A percentile compares a stretch with the other conserved stretches of the same genome.
phyloP scores from a whole-genome alignment of 1,284 basidiomycete species.

The Apiotrichum sp. region DNA sequence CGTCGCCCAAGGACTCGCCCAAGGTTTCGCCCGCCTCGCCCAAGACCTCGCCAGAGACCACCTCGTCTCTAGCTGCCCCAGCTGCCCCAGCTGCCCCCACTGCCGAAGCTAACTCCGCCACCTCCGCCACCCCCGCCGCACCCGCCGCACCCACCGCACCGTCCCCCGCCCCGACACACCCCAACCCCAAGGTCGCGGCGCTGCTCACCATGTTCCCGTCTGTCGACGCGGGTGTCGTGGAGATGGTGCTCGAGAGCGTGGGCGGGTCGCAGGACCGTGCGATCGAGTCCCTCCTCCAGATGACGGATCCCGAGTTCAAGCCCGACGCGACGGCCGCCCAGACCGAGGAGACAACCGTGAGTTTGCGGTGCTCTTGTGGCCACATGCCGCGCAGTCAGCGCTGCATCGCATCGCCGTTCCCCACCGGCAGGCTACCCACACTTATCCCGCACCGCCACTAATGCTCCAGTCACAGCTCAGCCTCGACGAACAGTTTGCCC shows the following conservation, averaged over 20 bases:
- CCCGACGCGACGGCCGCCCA: conserved; percentile 23
- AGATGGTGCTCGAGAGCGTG: conserved; percentile 41
- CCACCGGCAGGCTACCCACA: neutral
- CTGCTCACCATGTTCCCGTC: conserved; percentile 41
- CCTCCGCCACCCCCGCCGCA: neutral
- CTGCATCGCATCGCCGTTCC: neutral
- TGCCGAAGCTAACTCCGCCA: neutral
- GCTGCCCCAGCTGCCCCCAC: neutral
- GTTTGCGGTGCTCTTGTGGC: neutral
- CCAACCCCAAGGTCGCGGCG: conserved; percentile 34
- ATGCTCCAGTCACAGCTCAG: conserved; percentile 36
- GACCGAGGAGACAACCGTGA: conserved; percentile 1
- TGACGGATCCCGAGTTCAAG: conserved; percentile 46
- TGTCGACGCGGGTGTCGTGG: conserved; percentile 40
- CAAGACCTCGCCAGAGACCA: neutral
- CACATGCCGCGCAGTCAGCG: neutral
- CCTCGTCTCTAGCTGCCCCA: neutral
- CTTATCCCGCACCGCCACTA: conserved; percentile 1
- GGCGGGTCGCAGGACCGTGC: conserved; percentile 40
- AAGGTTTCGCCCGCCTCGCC: neutral
- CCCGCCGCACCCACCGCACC: neutral
- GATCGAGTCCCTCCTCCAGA: conserved; percentile 42
- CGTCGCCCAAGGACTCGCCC: neutral
- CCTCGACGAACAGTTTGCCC: conserved; percentile 43
- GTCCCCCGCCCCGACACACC: neutral